Evolutionary conservation across 2,329 filamentous ascomycete genomes (phyloP).

Genomic region (Fusarium clavum): DNA sequence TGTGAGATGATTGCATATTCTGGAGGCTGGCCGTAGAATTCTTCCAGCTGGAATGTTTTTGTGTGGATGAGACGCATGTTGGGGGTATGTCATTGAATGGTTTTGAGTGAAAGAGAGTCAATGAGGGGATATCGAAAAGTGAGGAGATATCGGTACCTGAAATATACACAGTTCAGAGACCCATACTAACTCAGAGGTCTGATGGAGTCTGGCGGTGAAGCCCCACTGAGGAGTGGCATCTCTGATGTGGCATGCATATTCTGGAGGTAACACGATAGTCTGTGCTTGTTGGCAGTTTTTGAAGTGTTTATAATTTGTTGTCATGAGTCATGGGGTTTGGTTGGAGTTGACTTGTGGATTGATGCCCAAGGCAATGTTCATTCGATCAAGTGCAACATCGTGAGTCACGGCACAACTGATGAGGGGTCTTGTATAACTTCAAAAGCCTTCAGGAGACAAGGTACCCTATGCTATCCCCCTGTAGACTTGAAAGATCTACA

Average conservation of each 20-base stretch:
- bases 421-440: too few species aligned
- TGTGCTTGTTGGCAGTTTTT: constrained; percentile 20
- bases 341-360: constrained; percentile 13
- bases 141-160: constrained; percentile 1
- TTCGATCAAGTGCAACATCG: not conserved
- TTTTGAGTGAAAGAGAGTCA: not conserved
- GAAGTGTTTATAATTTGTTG: not conserved
- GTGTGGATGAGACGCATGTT: constrained; percentile 46
- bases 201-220: constrained; percentile 30
- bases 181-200: constrained; percentile 2
- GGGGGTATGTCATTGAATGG: not conserved
- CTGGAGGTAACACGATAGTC: constrained; percentile 15
- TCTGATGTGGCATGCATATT: constrained; percentile 32
- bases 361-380: constrained; percentile 12
- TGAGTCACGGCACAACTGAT: not conserved
- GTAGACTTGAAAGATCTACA: constrained; percentile 1
- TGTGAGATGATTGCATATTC: constrained; percentile 50
- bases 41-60: constrained; percentile 35
- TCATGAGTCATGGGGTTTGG: constrained; percentile 22
- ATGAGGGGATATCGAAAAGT: not conserved
- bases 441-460: too few species aligned
- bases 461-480: not conserved
- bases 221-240: constrained; percentile 28
- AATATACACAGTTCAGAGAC: constrained; percentile 3
- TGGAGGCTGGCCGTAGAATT: constrained; percentile 44